Evolutionary conservation across 1,139 yeast genomes (phyloP).

Genomic region (Protomyces lactucae-debilis): DNA sequence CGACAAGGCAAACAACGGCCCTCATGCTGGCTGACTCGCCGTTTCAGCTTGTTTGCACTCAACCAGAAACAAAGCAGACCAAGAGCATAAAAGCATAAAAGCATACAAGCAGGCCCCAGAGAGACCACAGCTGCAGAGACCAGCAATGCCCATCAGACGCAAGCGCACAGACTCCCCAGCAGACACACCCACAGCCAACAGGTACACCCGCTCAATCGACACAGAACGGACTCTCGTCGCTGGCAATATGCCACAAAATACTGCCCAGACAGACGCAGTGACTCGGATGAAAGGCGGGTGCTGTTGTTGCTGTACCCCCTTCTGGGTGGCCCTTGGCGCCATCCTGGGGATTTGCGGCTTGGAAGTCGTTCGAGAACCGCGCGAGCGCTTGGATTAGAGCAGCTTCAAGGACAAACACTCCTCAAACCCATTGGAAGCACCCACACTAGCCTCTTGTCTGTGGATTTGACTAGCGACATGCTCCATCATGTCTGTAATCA

Average conservation of each 20-base stretch:
- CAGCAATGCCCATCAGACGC: neutral
- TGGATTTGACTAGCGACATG: slow-evolving; percentile 29
- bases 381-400: neutral
- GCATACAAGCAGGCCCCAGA: too few species aligned
- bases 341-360: neutral
- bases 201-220: neutral
- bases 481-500: slow-evolving; percentile 37
- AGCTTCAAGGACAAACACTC: neutral
- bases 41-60: too few species aligned
- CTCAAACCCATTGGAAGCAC: neutral
- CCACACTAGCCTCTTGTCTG: neutral
- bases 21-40: too few species aligned
- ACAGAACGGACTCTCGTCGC: neutral
- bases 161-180: neutral
- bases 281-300: neutral
- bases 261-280: neutral
- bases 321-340: neutral
- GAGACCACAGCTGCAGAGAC: too few species aligned
- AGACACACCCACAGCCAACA: neutral
- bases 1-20: too few species aligned
- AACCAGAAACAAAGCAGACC: too few species aligned
- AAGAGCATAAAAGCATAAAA: too few species aligned
- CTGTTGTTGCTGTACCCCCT: neutral
- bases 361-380: neutral
- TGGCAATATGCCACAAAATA: neutral